Evolutionary conservation across 148 eudicot species (phyloP).

Genomic region (Mesembryanthemum crystallinum): DNA sequence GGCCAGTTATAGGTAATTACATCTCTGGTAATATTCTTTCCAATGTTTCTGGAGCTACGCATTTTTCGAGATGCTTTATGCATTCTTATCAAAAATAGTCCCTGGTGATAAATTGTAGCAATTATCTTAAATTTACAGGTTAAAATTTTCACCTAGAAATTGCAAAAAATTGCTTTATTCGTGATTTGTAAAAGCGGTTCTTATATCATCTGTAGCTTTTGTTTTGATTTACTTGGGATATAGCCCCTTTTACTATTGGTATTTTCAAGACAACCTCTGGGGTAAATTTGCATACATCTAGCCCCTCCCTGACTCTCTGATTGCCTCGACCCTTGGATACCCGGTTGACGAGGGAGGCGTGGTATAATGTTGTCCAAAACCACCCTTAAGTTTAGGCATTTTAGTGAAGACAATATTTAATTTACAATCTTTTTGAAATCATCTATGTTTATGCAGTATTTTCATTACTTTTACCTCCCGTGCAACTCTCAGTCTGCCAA

Average conservation of each 20-base stretch:
- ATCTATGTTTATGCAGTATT: neutral
- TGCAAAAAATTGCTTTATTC: too few relatives aligned
- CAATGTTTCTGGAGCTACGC: neutral
- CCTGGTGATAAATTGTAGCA: neutral
- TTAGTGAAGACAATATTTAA: neutral
- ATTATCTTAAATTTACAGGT: too few relatives aligned
- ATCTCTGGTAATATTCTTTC: neutral
- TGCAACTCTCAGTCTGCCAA: neutral
- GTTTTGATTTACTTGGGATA: too few relatives aligned
- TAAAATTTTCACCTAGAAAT: too few relatives aligned
- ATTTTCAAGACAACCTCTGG: too few relatives aligned
- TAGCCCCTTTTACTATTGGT: too few relatives aligned
- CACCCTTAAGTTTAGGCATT: neutral
- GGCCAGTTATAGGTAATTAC: slow-evolving; percentile 58
- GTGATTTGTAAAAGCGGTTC: too few relatives aligned
- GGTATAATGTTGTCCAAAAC: neutral
- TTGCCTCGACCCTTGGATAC: too few relatives aligned
- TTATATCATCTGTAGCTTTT: too few relatives aligned
- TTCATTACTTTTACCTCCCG: neutral
- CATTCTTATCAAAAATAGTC: neutral
- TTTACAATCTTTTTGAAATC: neutral
- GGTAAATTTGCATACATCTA: neutral
- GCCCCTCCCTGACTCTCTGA: neutral
- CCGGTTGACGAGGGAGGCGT: neutral
- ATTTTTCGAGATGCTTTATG: neutral